Conservation (phyloP, 495 filamentous ascomycete species). For the Xylaria scruposa region DNA sequence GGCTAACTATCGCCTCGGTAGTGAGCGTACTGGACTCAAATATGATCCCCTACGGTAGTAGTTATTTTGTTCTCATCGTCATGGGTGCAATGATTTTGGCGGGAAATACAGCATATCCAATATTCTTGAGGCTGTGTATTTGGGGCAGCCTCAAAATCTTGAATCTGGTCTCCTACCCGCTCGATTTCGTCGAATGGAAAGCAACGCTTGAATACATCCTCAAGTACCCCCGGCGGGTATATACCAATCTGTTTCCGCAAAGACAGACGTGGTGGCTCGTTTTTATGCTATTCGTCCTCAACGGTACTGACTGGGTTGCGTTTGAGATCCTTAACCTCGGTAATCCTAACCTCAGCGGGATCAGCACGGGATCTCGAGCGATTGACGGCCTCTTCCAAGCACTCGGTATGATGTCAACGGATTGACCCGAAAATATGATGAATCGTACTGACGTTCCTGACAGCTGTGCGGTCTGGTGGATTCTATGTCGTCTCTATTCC, state of each 20-base stretch:
- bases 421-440: background rate
- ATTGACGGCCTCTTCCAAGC: constrained; percentile 87
- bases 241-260: constrained; percentile 82
- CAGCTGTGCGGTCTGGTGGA: constrained; percentile 79
- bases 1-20: constrained; percentile 9
- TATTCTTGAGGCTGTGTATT: constrained; percentile 78
- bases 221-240: constrained; percentile 77
- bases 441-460: constrained; percentile 23
- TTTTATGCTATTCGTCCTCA: constrained; percentile 73
- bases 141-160: constrained; percentile 63
- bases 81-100: constrained; percentile 81
- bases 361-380: constrained; percentile 65
- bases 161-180: constrained; percentile 34
- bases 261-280: constrained; percentile 83
- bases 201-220: constrained; percentile 82
- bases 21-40: constrained; percentile 86
- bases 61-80: constrained; percentile 74
- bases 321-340: constrained; percentile 83
- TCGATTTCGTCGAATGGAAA: constrained; percentile 49
- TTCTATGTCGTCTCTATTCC: constrained; percentile 83
- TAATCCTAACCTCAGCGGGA: constrained; percentile 65
- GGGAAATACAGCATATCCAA: constrained; percentile 80
- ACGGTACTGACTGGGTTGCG: constrained; percentile 79
- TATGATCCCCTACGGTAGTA: constrained; percentile 72
- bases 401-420: constrained; percentile 45